Percentiles rank a stretch among this genome's conserved stretches.
Conservation (phyloP, 768 basidiomycete genomes). For the Boletus subcaerulescens region DNA sequence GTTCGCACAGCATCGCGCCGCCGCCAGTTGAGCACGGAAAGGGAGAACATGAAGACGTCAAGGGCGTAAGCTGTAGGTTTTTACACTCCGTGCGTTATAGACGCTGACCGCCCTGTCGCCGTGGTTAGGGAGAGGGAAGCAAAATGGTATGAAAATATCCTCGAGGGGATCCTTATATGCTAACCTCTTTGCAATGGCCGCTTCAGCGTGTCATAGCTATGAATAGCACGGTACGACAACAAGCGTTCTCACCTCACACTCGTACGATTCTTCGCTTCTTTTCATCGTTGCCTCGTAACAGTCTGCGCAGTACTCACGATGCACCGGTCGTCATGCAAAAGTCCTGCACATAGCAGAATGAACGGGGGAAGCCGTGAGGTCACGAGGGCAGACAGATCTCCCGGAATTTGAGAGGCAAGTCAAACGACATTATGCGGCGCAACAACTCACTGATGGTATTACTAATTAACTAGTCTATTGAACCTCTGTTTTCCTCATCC, state of each 20-base stretch:
- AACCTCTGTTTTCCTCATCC: too few species aligned
- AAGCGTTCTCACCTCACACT: slow-evolving; percentile 1
- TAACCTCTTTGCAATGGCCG: background rate
- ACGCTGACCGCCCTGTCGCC: background rate
- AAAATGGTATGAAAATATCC: background rate
- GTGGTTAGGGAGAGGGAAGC: background rate
- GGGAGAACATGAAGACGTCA: slow-evolving; percentile 9
- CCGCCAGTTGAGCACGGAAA: background rate
- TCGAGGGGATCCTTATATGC: slow-evolving; percentile 4
- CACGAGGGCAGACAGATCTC: too few species aligned
- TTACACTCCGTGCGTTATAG: background rate
- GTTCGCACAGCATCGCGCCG: slow-evolving; percentile 1
- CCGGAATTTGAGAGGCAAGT: too few species aligned
- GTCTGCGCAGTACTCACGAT: background rate
- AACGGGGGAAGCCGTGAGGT: too few species aligned
- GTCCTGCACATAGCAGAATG: background rate
- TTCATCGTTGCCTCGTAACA: slow-evolving; percentile 10
- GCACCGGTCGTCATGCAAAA: background rate
- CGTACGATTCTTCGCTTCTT: background rate
- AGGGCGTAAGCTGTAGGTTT: background rate
- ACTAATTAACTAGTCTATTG: too few species aligned
- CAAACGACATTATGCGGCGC: too few species aligned
- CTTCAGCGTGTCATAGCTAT: background rate
- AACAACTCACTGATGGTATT: too few species aligned
- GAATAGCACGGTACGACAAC: slow-evolving; percentile 4